These are phyloP conservation scores for Aspergillus udagawae DNA, from an alignment of 2,329 filamentous ascomycete genomes.

Conservation along the genomic window DNA sequence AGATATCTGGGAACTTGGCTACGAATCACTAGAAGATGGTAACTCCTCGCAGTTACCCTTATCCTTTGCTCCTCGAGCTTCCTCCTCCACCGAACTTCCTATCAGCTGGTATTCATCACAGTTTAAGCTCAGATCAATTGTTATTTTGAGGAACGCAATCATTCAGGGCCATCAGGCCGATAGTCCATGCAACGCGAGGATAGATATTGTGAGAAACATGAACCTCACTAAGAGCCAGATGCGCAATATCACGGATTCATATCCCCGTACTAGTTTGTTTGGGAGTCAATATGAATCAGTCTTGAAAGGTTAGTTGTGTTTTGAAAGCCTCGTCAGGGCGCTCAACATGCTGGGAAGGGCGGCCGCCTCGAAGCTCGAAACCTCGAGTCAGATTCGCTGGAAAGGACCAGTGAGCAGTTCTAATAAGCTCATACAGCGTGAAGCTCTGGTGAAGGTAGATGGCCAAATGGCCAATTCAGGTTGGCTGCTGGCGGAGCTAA, in stretches of 20 bases:
- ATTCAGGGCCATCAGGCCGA: too few species aligned
- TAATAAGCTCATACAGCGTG: background rate
- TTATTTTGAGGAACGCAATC: too few species aligned
- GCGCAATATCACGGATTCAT: background rate
- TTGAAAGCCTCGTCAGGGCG: background rate
- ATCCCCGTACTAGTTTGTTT: too few species aligned
- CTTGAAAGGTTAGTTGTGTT: background rate
- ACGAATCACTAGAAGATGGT: too few species aligned
- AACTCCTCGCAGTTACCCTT: background rate
- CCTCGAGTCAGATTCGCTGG: background rate
- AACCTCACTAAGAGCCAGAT: background rate
- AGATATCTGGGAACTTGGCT: background rate
- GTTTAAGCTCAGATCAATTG: too few species aligned
- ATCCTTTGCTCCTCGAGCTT: background rate
- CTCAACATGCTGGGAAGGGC: too few species aligned
- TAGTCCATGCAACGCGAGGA: too few species aligned
- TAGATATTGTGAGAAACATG: background rate
- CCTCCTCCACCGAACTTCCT: background rate
- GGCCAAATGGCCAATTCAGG: background rate
- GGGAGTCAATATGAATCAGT: background rate
- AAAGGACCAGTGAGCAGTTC: background rate
- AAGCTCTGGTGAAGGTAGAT: background rate
- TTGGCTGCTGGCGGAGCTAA: background rate
- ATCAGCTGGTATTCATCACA: too few species aligned
- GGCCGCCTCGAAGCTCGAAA: background rate